Evolutionary conservation across 257 asterid species (phyloP).

Genomic region (Paraleonurus japonicus): DNA sequence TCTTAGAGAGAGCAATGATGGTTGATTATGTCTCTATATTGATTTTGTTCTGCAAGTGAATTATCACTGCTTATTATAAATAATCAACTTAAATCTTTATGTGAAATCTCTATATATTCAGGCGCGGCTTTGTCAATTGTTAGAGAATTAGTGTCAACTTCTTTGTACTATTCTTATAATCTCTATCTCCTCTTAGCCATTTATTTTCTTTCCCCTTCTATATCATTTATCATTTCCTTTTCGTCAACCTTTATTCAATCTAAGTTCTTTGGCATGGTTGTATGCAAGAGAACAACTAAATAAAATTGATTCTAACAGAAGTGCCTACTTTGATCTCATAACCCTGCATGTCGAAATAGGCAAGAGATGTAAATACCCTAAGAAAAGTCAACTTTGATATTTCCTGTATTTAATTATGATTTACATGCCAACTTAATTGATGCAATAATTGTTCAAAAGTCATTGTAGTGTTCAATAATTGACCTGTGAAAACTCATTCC

Average conservation of each 20-base stretch:
- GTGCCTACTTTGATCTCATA: conserved; percentile 10
- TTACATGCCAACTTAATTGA: conserved; percentile 11
- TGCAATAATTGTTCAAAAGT: conserved; percentile 19
- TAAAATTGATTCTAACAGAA: background rate
- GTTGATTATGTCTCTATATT: conserved; percentile 4
- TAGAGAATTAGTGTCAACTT: background rate
- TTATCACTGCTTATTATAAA: background rate
- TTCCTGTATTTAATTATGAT: background rate
- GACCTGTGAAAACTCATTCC: conserved; percentile 24
- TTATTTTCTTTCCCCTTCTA: background rate
- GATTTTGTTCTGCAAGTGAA: conserved; percentile 3
- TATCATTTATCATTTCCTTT: background rate
- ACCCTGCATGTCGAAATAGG: background rate
- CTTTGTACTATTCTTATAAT: background rate
- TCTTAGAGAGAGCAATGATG: background rate
- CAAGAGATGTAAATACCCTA: background rate
- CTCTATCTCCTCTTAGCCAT: background rate
- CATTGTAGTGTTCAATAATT: conserved; percentile 13
- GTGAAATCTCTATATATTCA: background rate
- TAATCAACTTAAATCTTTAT: conserved; percentile 8
- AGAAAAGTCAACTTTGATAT: background rate
- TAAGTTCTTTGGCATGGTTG: background rate
- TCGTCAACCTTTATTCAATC: background rate
- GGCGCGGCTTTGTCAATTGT: conserved; percentile 7
- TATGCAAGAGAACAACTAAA: conserved; percentile 1